These are phyloP conservation scores for Thecaphora frezii DNA, from an alignment of 1,284 basidiomycete species.

Conservation along the genomic window DNA sequence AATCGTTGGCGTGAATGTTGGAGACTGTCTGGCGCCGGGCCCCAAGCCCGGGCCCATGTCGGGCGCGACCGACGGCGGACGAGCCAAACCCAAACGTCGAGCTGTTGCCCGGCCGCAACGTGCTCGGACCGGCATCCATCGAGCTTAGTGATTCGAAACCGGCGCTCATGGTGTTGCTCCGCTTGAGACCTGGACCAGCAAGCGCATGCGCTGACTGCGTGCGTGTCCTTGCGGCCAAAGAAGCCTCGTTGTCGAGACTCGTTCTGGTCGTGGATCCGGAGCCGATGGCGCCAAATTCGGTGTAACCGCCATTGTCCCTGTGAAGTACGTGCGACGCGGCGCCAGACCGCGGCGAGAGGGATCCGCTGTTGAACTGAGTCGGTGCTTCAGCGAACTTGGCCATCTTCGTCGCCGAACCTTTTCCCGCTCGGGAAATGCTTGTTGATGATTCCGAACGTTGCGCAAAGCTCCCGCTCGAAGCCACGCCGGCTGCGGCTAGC, in stretches of 20 bases:
- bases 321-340: too few species aligned
- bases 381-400: background rate
- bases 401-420: too few species aligned
- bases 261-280: slow-evolving; percentile 6
- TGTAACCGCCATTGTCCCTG: background rate
- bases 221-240: background rate
- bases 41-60: slow-evolving; percentile 11
- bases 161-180: background rate
- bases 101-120: background rate
- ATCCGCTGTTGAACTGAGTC: background rate
- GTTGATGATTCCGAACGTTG: background rate
- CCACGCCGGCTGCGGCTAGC: slow-evolving; percentile 6
- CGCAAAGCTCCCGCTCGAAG: too few species aligned
- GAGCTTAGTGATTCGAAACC: slow-evolving; percentile 1
- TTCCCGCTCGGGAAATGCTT: background rate
- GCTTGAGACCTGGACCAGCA: background rate
- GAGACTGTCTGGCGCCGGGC: slow-evolving; percentile 32
- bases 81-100: background rate
- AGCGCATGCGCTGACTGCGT: background rate
- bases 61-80: slow-evolving; percentile 1
- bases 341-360: background rate
- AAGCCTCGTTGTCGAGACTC: slow-evolving; percentile 5
- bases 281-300: background rate
- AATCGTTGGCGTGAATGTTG: slow-evolving; percentile 6
- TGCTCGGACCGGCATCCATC: background rate